Base-by-base conservation (phyloP, 441 rosid genomes). In the Adansonia rubrostipa region DNA sequence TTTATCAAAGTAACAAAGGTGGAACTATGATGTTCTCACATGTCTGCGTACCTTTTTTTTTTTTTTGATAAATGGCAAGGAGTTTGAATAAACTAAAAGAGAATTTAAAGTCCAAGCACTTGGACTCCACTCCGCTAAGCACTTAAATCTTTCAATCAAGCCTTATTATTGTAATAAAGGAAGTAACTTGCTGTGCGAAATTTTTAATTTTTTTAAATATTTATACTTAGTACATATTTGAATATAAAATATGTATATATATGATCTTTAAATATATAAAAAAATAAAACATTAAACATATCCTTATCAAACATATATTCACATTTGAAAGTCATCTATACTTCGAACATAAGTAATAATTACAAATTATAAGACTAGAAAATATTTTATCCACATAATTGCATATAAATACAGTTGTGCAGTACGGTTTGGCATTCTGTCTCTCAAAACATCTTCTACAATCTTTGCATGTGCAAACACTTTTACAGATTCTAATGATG, bases 1-100 rank as follows among this genome's bases (percentile, higher is more conserved):
- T 17, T 67, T 67, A 33, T 67, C 71, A 19, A 67, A 17, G 33
- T 8, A n/a, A n/a, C 14, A 1, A 42, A 66, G 6, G 71, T 44
- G 54, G 71, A 67, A 44, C n/a, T 44, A 19, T 19, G 71, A 66
- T 66, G 14, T 67, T 44, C 71, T 67, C 15, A 44, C 71, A 44
- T 67, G 54, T 6, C 33, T 19, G 71, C 33, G 9, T 10, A 17
- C 5, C 56, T 13, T 51, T 15, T 51, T 51, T 51, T 11, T 40
- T 40, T 40, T 40, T 8, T 45, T 45, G 50, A 54, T 54, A 15
- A 19, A 54, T 1, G 63, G 14, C 13, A 58, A 58, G 28, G 61
- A 57, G 62, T 8, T 61, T 24, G 22, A 17, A 7, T 3, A 56
- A 17, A 17, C 61, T 56, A 28, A 28, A 28, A 28, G 33, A 28